These are phyloP conservation scores for Sabuloglossum arenarium DNA, from an alignment of 495 filamentous ascomycete species.

Conservation along the genomic window DNA sequence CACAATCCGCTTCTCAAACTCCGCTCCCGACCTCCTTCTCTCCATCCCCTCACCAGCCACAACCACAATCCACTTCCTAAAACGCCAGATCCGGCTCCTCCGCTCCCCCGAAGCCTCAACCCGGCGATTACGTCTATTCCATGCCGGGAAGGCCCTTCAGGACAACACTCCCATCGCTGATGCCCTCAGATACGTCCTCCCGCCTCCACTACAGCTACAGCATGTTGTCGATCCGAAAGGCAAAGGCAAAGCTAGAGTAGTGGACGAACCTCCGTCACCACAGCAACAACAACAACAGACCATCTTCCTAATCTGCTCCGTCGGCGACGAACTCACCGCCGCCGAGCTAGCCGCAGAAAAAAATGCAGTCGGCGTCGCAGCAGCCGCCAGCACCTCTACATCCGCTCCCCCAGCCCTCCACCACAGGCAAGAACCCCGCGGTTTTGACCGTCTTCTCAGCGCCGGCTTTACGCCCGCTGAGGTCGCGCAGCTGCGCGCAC, in stretches of 20 bases:
- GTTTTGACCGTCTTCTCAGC: constrained; percentile 70
- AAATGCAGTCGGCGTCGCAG: neutral
- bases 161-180: constrained; percentile 39
- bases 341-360: constrained; percentile 47
- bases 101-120: constrained; percentile 39
- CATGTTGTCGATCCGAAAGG: constrained; percentile 9
- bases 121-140: constrained; percentile 65
- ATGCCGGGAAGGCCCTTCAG: constrained; percentile 63
- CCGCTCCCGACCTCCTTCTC: constrained; percentile 64
- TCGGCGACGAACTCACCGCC: constrained; percentile 49
- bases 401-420: constrained; percentile 7
- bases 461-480: constrained; percentile 66
- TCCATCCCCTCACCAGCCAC: constrained; percentile 42
- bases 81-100: constrained; percentile 55
- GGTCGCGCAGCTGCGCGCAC: constrained; percentile 58
- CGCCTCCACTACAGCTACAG: constrained; percentile 13
- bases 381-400: neutral
- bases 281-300: constrained; percentile 17
- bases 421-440: constrained; percentile 30
- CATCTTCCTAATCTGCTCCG: constrained; percentile 78
- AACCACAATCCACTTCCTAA: constrained; percentile 55
- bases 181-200: neutral
- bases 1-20: constrained; percentile 62
- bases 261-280: constrained; percentile 3
- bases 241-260: constrained; percentile 33